These are phyloP conservation scores for Suhomyces atakaporum DNA, from an alignment of 1,139 yeast species.

Conservation along the genomic window DNA sequence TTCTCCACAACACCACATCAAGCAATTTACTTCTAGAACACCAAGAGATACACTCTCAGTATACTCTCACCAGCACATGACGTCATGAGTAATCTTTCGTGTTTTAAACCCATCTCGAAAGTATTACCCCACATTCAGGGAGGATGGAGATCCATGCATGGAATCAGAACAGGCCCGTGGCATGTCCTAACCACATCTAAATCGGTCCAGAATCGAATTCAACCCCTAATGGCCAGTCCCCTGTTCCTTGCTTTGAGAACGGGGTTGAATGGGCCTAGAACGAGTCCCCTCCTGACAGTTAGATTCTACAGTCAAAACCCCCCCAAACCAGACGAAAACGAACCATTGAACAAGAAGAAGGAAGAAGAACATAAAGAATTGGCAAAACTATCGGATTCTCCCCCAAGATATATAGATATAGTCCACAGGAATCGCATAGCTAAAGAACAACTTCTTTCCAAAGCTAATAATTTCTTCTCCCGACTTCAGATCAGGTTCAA, in stretches of 20 bases:
- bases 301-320: neutral
- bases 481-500: conserved; percentile 59
- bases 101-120: neutral
- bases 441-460: conserved; percentile 55
- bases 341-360: neutral
- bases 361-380: conserved; percentile 4
- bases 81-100: neutral
- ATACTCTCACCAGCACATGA: neutral
- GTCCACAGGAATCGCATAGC: conserved; percentile 21
- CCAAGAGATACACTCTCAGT: neutral
- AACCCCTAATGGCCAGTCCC: too few species aligned
- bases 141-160: too few species aligned
- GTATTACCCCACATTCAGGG: conserved; percentile 4
- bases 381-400: conserved; percentile 3
- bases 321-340: neutral
- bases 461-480: conserved; percentile 51
- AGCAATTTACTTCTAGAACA: neutral
- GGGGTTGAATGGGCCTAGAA: too few species aligned
- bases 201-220: neutral
- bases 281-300: neutral
- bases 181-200: neutral
- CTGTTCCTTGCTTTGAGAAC: too few species aligned
- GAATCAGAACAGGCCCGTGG: neutral
- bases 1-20: neutral
- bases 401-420: conserved; percentile 7